phyloP scores from a whole-genome alignment of 371 early-diverging fungal genomes.

The Globomyces sp. region DNA sequence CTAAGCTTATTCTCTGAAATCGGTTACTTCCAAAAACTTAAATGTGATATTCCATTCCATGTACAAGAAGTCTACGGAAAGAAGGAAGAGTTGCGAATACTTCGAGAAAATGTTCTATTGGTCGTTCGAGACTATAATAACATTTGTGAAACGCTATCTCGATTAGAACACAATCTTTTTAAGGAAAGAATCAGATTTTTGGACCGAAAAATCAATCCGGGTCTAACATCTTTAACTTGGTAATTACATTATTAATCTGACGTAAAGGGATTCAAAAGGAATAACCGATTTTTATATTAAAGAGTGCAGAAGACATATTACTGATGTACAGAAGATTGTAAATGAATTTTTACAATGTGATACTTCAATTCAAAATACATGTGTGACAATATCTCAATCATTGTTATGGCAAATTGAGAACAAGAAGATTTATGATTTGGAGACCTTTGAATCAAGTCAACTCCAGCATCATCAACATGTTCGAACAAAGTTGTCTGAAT shows the following conservation, averaged over 20 bases:
- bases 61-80: constrained; percentile 55
- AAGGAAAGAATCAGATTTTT: constrained; percentile 54
- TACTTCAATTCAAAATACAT: constrained; percentile 37
- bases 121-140: constrained; percentile 58
- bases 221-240: constrained; percentile 45
- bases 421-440: constrained; percentile 55
- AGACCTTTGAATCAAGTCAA: constrained; percentile 49
- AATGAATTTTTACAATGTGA: constrained; percentile 47
- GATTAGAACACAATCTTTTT: constrained; percentile 51
- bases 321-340: constrained; percentile 54
- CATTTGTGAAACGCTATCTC: constrained; percentile 49
- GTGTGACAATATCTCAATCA: constrained; percentile 46
- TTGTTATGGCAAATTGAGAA: constrained; percentile 51
- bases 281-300: constrained; percentile 60
- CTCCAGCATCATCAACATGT: constrained; percentile 35
- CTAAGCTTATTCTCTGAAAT: constrained; percentile 51
- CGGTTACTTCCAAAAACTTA: constrained; percentile 55
- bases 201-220: constrained; percentile 60
- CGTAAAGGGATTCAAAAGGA: constrained; percentile 38
- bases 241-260: neutral
- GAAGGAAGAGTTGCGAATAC: constrained; percentile 54
- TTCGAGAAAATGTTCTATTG: constrained; percentile 56
- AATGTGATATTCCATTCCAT: constrained; percentile 55
- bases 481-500: constrained; percentile 34
- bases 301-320: constrained; percentile 54